These are phyloP conservation scores for Amborella trichopoda DNA, from an alignment of 164 flowering plant species.

Conservation along the genomic window DNA sequence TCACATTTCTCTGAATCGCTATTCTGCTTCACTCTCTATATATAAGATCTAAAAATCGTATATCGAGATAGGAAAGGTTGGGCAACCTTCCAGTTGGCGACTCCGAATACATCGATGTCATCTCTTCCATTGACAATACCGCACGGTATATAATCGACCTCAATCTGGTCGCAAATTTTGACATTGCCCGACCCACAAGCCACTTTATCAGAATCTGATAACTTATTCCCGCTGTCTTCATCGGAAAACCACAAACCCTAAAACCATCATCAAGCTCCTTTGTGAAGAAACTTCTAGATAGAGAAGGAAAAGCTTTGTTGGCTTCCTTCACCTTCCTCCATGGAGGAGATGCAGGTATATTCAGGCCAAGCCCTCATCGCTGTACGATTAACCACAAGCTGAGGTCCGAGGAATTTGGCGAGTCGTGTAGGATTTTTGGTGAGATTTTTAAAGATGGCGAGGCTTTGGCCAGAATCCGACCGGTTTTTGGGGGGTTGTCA, in stretches of 20 bases:
- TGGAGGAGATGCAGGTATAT: conserved; percentile 71
- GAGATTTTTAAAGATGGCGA: too few species aligned
- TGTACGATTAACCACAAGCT: conserved; percentile 43
- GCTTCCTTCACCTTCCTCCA: conserved; percentile 69
- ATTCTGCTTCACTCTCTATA: too few species aligned
- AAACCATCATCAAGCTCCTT: conserved; percentile 51
- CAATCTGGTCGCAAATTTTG: conserved; percentile 35
- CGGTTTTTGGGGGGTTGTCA: too few species aligned
- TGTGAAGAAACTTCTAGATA: conserved; percentile 42
- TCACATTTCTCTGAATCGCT: too few species aligned
- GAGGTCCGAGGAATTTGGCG: too few species aligned
- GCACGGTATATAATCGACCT: conserved; percentile 52
- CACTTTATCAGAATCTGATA: conserved; percentile 30
- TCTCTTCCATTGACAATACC: conserved; percentile 5
- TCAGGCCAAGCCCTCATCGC: conserved; percentile 48
- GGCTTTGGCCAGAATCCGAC: too few species aligned
- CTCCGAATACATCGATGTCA: conserved; percentile 62
- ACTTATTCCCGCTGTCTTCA: conserved; percentile 35
- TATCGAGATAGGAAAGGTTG: conserved; percentile 35
- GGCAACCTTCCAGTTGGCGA: conserved; percentile 36
- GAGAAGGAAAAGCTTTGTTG: conserved; percentile 28
- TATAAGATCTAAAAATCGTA: too few species aligned
- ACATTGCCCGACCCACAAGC: conserved; percentile 55
- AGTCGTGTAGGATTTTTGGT: too few species aligned
- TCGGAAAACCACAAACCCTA: conserved; percentile 34